These are phyloP conservation scores for Malania oleifera DNA, from an alignment of 164 flowering plant species.

Conservation along the genomic window DNA sequence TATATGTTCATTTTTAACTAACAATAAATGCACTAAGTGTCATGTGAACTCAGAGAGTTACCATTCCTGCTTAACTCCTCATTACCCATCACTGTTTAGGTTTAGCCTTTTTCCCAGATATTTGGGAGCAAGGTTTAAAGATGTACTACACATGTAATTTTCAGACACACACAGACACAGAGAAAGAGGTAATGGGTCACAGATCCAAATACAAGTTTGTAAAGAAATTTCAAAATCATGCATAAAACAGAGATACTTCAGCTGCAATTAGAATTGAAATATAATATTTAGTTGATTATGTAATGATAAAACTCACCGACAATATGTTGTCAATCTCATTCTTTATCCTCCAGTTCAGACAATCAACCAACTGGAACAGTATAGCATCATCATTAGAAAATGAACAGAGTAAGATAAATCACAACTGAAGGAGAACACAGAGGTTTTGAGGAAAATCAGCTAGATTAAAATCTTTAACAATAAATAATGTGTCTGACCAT, in stretches of 20 bases:
- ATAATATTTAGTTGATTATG: background rate
- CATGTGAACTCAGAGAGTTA: too few relatives aligned
- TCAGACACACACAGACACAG: too few relatives aligned
- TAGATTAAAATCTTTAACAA: background rate
- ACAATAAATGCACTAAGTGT: too few relatives aligned
- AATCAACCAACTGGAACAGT: conserved; percentile 63
- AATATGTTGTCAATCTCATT: conserved; percentile 80
- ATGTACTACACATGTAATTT: too few relatives aligned
- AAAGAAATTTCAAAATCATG: too few relatives aligned
- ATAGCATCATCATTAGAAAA: conserved; percentile 7
- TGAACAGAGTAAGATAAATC: background rate
- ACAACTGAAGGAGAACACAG: background rate
- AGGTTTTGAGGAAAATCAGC: background rate
- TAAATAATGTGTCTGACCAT: conserved; percentile 48
- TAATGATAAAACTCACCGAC: conserved; percentile 45
- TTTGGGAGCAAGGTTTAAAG: too few relatives aligned
- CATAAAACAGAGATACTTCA: background rate
- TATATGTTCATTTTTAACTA: too few relatives aligned
- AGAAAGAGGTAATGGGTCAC: too few relatives aligned
- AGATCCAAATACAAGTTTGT: too few relatives aligned
- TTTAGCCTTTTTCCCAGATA: too few relatives aligned
- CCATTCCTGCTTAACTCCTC: too few relatives aligned
- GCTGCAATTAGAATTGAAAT: background rate
- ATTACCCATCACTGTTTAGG: too few relatives aligned
- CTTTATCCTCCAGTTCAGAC: conserved; percentile 79